phyloP scores from a whole-genome alignment of 495 filamentous ascomycete species.

The Trichoderma asperelloides region DNA sequence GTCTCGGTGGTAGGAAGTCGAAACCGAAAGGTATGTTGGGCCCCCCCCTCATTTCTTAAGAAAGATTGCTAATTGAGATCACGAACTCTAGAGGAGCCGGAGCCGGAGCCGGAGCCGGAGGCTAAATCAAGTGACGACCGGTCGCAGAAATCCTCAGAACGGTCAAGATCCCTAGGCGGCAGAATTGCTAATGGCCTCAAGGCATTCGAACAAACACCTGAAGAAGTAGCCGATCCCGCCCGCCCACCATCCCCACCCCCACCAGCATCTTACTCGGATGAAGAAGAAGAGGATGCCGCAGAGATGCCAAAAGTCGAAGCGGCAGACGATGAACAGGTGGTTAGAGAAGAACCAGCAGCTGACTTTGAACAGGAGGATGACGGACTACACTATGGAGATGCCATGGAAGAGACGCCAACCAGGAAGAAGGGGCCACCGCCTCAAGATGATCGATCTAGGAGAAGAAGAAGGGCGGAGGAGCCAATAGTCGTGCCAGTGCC shows the following conservation, averaged over 20 bases:
- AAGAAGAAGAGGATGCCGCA: slow-evolving; percentile 52
- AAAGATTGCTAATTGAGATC: neutral
- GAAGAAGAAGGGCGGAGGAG: neutral
- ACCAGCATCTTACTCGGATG: slow-evolving; percentile 25
- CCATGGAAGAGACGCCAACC: slow-evolving; percentile 22
- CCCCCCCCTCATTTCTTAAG: neutral
- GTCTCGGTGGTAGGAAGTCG: slow-evolving; percentile 27
- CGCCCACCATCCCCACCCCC: slow-evolving; percentile 22
- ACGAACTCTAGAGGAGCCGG: neutral
- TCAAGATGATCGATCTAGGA: neutral
- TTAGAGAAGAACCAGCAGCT: neutral
- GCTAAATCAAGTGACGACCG: slow-evolving; percentile 15
- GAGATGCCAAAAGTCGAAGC: slow-evolving; percentile 49
- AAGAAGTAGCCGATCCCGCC: slow-evolving; percentile 21
- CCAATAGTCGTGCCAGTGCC: slow-evolving; percentile 4
- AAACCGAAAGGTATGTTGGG: slow-evolving; percentile 18
- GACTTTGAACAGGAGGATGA: neutral
- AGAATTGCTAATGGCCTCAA: slow-evolving; percentile 45
- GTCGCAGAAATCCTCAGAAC: slow-evolving; percentile 25
- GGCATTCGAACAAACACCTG: slow-evolving; percentile 39
- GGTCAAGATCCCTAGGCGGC: slow-evolving; percentile 33
- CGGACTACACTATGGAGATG: neutral
- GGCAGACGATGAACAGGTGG: slow-evolving; percentile 15
- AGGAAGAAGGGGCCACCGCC: slow-evolving; percentile 14
- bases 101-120: neutral